Percentiles rank a stretch among this genome's conserved stretches.
phyloP scores from a whole-genome alignment of 371 early-diverging fungal genomes.

The Lichtheimia corymbifera region DNA sequence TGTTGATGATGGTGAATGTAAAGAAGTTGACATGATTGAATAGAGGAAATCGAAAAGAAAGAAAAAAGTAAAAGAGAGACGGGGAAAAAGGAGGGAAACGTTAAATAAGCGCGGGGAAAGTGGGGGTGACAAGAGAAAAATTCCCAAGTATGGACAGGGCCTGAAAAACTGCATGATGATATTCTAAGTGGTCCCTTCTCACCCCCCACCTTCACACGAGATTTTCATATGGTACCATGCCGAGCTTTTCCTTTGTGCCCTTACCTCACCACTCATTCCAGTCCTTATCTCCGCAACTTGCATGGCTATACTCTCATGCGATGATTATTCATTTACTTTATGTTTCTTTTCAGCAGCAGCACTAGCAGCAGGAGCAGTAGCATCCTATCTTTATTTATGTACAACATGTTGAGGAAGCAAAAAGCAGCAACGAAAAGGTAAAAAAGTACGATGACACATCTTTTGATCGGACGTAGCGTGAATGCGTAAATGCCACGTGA shows the following conservation, averaged over 20 bases:
- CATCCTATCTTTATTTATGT: background rate
- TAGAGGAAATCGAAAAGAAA: background rate
- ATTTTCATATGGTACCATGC: constrained; percentile 4
- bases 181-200: background rate
- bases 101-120: constrained; percentile 1
- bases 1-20: background rate
- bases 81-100: background rate
- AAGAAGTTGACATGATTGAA: background rate
- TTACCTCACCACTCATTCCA: background rate
- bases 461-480: background rate
- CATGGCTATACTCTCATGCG: constrained; percentile 1
- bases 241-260: background rate
- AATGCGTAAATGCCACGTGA: no score
- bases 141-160: constrained; percentile 1
- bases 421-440: background rate
- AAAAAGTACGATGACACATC: background rate
- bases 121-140: background rate
- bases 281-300: background rate
- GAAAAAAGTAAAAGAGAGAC: background rate
- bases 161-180: background rate
- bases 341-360: background rate
- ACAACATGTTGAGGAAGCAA: no score
- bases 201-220: constrained; percentile 3
- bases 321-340: background rate
- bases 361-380: no score